Base-by-base conservation (phyloP, 176 grass and related monocot species). In the Hordeum marinum region DNA sequence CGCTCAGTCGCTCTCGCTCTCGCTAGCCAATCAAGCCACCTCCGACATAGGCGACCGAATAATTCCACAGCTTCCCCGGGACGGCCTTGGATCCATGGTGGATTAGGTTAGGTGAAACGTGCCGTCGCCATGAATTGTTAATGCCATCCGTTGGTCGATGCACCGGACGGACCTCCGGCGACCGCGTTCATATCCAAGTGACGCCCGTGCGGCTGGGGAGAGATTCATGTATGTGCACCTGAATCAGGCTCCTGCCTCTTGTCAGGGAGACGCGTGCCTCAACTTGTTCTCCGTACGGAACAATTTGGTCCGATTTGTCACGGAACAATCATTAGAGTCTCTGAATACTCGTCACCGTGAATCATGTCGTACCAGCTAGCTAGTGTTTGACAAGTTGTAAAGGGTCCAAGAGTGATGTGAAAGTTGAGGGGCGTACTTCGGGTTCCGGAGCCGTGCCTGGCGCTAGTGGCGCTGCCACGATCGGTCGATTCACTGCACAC, bases 11-110 rank as follows among this genome's bases (percentile, higher is more conserved):
- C 54, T 57, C 54, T 57, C 0, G 3, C 45, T 18, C 54, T 57
- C 0, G 3, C 45, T 18, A 13, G 68, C 36, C 13, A 25, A 17
- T 17, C 12, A 48, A 5, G 41, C 70, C 0, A 17, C 17, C 77
- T 68, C 85, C 85, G 45, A 76, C 70, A 68, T 13, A 26, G 32
- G 68, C 68, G 41, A 74, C n/a, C 41, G 55, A 31, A 86, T 27
- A 63, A 80, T 40, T 1, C 48, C 1, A 17, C 9, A 46, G 18
- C 18, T 60, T 68, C 20, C 15, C 26, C 80, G 11, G 41, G 65
- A 82, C 4, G 39, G 57, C 9, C 66, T 61, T 36, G 2, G 21
- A 3, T 52, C 48, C 15, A 18, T 8, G 23, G 41, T 79, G 82
- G 82, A 84, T 80, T 18, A 67, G 68, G 61, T 37, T 81, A 40